phyloP scores from a whole-genome alignment of 1,284 basidiomycete genomes.

The Puccinia polysora region DNA sequence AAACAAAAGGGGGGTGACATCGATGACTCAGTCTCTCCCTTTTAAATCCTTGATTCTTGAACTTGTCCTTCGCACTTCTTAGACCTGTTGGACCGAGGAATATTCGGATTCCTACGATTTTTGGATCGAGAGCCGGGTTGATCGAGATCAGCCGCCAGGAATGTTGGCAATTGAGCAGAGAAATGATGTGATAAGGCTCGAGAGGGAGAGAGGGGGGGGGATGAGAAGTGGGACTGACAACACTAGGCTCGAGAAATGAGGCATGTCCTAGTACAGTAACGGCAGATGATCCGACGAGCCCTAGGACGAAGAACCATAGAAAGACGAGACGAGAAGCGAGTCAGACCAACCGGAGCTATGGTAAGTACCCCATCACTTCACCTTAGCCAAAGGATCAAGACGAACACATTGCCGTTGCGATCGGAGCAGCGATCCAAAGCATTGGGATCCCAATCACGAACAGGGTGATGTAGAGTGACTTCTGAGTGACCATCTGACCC shows the following conservation, averaged over 20 bases:
- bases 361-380: too few relatives aligned
- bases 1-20: too few relatives aligned
- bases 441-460: slow-evolving; percentile 53
- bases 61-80: too few relatives aligned
- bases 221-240: slow-evolving; percentile 71
- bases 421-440: slow-evolving; percentile 47
- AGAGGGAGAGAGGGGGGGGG: neutral
- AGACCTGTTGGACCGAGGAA: slow-evolving; percentile 38
- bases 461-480: slow-evolving; percentile 62
- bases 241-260: slow-evolving; percentile 74
- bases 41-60: too few relatives aligned
- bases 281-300: slow-evolving; percentile 53
- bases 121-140: neutral
- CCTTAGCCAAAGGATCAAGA: too few relatives aligned
- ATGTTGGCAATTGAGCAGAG: neutral
- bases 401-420: slow-evolving; percentile 42
- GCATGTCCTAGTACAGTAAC: slow-evolving; percentile 68
- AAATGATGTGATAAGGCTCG: neutral
- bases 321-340: neutral
- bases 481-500: slow-evolving; percentile 47
- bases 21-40: too few relatives aligned
- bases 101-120: slow-evolving; percentile 35
- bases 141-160: neutral
- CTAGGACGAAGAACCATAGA: slow-evolving; percentile 47
- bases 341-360: neutral